Base-by-base conservation (phyloP, 495 filamentous ascomycete genomes). In the Hyphodiscus hymeniophilus region DNA sequence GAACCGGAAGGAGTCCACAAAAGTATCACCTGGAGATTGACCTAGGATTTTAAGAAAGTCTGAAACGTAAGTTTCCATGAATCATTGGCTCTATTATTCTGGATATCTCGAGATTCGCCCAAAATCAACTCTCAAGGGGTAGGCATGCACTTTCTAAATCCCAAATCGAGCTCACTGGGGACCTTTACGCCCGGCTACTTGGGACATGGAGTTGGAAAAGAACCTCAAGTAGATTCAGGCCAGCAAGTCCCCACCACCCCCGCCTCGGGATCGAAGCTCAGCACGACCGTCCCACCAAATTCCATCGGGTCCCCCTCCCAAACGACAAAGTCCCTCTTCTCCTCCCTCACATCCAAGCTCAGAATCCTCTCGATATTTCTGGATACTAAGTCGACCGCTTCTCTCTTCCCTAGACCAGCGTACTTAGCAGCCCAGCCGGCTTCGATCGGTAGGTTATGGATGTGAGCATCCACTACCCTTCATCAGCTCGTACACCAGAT, bases 251-350 rank as follows among this genome's bases (percentile, higher is more conserved):
- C 26, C 26, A 28, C 26, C 4, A 10, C 4, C 4, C 26, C 51
- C 0, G 51, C 58, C 17, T 60, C 10, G 4, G 10, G 26, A 28
- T 28, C 55, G 38, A 67, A 59, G 13, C 59, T 56, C 30, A 67
- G 34, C 7, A 61, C 62, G 12, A 64, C 60, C 22, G 52, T 55
- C 13, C 58, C 59, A 1, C 62, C 65, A 28, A 54, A 62, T 17
- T 58, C 48, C 10, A 66, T 54, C 1, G 63, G 63, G 40, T 60
- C 57, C 21, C 65, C 63, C 56, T 68, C 62, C 45, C 60, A 68
- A 26, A 66, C 30, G 17, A 68, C 65, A 15, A 66, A 54, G 30
- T 68, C 63, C 38, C 28, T 51, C 16, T 53, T 45, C 7, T 10
- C 38, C 15, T 22, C 20, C n/a, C 4, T 12, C 5, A 38, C 26